Conservation (phyloP, 495 filamentous ascomycete genomes). For the Penicillium parvum region DNA sequence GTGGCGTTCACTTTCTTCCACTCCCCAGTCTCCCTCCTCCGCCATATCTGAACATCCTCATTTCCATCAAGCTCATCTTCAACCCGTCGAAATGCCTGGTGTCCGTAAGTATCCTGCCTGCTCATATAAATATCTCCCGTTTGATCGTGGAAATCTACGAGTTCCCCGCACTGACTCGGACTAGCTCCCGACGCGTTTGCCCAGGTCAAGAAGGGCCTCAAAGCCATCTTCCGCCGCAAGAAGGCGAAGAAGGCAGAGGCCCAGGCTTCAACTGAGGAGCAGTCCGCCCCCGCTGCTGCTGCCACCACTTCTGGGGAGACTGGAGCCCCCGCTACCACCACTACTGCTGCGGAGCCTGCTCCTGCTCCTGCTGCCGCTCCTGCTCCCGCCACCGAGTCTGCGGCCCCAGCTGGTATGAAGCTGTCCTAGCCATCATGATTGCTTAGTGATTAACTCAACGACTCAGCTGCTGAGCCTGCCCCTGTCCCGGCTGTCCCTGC, state of each 20-base stretch:
- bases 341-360: background rate
- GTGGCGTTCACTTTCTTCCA: background rate
- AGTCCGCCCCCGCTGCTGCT: conserved; percentile 1
- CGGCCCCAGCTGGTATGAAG: conserved; percentile 5
- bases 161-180: conserved; percentile 6
- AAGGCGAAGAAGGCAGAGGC: conserved; percentile 11
- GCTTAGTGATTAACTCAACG: background rate
- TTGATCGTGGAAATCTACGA: background rate
- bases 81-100: conserved; percentile 16
- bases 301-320: conserved; percentile 1
- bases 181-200: conserved; percentile 19
- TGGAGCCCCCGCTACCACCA: conserved; percentile 1
- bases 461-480: background rate
- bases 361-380: conserved; percentile 4
- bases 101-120: conserved; percentile 19
- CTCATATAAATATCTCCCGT: background rate
- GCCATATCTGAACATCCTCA: background rate
- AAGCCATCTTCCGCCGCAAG: conserved; percentile 26
- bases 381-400: conserved; percentile 2
- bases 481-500: background rate
- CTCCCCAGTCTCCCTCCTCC: background rate
- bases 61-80: background rate
- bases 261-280: conserved; percentile 8
- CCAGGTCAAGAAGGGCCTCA: conserved; percentile 30
- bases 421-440: background rate